A percentile compares a stretch with the other conserved stretches of the same genome.
Evolutionary conservation across 2,329 filamentous ascomycete species (phyloP).

Genomic region (Cordyceps cateniannulata): DNA sequence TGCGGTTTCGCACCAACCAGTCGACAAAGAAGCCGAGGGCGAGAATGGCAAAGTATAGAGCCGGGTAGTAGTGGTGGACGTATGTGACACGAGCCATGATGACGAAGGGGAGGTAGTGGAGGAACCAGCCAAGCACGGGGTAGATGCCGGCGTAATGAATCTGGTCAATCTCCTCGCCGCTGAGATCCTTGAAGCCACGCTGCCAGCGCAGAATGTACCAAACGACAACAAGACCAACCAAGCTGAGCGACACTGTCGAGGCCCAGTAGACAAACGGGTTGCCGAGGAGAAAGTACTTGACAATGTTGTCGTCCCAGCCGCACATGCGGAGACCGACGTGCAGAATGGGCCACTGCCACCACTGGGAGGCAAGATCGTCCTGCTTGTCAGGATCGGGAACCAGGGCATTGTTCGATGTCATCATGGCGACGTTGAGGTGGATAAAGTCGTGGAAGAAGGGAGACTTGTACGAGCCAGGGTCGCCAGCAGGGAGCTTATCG

Average conservation of each 20-base stretch:
- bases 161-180: slow-evolving; percentile 74
- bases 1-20: slow-evolving; percentile 67
- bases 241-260: slow-evolving; percentile 69
- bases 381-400: slow-evolving; percentile 98
- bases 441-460: slow-evolving; percentile 98
- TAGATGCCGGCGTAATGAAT: slow-evolving; percentile 93
- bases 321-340: slow-evolving; percentile 97
- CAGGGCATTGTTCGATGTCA: slow-evolving; percentile 98
- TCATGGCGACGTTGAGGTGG: slow-evolving; percentile 98
- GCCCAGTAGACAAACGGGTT: slow-evolving; percentile 97
- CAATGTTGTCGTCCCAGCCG: slow-evolving; percentile 88
- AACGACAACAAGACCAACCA: slow-evolving; percentile 63
- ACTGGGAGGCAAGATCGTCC: slow-evolving; percentile 90
- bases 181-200: slow-evolving; percentile 82
- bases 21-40: slow-evolving; percentile 82
- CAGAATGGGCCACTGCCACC: slow-evolving; percentile 98
- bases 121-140: slow-evolving; percentile 85
- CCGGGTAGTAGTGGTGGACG: slow-evolving; percentile 98
- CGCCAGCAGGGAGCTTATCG: slow-evolving; percentile 80
- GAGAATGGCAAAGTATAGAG: slow-evolving; percentile 94
- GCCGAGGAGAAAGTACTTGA: slow-evolving; percentile 98
- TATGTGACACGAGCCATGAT: slow-evolving; percentile 99
- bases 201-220: slow-evolving; percentile 97
- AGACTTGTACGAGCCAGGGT: slow-evolving; percentile 89
- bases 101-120: slow-evolving; percentile 93